Evolutionary conservation across 495 filamentous ascomycete species (phyloP).

Genomic region (Entonaema liquescens): DNA sequence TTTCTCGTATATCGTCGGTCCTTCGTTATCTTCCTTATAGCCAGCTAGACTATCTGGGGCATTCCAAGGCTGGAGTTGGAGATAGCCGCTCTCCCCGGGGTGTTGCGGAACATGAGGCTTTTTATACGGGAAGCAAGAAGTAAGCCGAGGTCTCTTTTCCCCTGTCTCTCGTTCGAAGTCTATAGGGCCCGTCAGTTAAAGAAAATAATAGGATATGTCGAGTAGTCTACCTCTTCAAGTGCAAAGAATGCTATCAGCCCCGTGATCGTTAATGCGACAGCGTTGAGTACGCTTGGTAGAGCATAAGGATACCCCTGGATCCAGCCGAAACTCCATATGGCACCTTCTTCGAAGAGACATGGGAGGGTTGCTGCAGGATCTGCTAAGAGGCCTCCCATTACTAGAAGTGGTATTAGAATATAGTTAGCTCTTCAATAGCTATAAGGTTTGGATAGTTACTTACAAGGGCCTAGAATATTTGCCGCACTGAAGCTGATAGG

Average conservation of each 20-base stretch:
- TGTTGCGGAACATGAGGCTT: conserved; percentile 5
- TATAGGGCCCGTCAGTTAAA: conserved; percentile 34
- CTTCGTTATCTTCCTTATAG: conserved; percentile 19
- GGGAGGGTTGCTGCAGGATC: conserved; percentile 72
- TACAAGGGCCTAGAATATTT: conserved; percentile 68
- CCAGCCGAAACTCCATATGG: conserved; percentile 58
- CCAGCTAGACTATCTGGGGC: conserved; percentile 19
- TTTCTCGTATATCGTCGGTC: not conserved
- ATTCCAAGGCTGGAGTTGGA: conserved; percentile 35
- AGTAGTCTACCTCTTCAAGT: conserved; percentile 65
- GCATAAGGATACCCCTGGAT: conserved; percentile 71
- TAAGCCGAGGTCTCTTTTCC: conserved; percentile 55
- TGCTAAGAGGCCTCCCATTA: conserved; percentile 70
- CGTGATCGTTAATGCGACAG: conserved; percentile 61
- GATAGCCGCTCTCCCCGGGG: conserved; percentile 26
- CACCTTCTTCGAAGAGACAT: conserved; percentile 64
- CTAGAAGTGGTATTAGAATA: conserved; percentile 35
- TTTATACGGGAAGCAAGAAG: conserved; percentile 35
- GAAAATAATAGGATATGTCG: not conserved
- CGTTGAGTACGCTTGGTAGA: conserved; percentile 72
- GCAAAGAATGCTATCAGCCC: conserved; percentile 63
- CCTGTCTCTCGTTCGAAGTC: conserved; percentile 53
- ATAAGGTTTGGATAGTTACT: conserved; percentile 10
- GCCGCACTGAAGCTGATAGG: conserved; percentile 76
- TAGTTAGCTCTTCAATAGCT: not conserved